phyloP scores from a whole-genome alignment of 225 moss, liverwort and hornwort genomes.

The Lunularia cruciata region DNA sequence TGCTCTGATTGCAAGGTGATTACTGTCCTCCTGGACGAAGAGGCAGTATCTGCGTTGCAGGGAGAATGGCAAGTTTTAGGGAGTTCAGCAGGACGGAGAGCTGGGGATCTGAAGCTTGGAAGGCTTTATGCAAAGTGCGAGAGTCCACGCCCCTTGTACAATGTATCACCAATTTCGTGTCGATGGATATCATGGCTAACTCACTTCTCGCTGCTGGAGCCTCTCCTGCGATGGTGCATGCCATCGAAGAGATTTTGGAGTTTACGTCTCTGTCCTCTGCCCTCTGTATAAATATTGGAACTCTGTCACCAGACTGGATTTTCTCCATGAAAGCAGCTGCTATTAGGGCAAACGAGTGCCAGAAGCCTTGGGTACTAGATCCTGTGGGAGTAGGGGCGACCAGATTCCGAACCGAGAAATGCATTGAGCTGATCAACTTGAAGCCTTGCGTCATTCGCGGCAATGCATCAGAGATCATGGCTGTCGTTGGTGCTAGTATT shows the following conservation, averaged over 20 bases:
- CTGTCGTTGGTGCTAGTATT: conserved; percentile 76
- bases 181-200: conserved; percentile 99
- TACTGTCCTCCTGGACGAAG: neutral
- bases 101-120: conserved; percentile 98
- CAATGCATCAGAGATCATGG: conserved; percentile 93
- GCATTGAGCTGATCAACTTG: conserved; percentile 90
- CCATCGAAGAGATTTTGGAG: conserved; percentile 88
- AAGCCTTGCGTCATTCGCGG: conserved; percentile 97
- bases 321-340: conserved; percentile 98
- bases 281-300: conserved; percentile 94
- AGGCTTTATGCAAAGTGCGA: conserved; percentile 76
- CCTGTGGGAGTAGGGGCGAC: conserved; percentile 99
- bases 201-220: conserved; percentile 87
- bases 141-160: conserved; percentile 80
- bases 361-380: conserved; percentile 94
- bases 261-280: conserved; percentile 90
- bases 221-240: conserved; percentile 96
- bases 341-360: conserved; percentile 78
- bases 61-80: conserved; percentile 84
- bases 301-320: conserved; percentile 87
- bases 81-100: conserved; percentile 83
- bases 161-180: conserved; percentile 95
- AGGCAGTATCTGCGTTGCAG: neutral
- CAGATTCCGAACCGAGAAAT: conserved; percentile 84
- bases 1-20: neutral